These are phyloP conservation scores for Kuraishia hungarica DNA, from an alignment of 805 yeast species.

Conservation along the genomic window DNA sequence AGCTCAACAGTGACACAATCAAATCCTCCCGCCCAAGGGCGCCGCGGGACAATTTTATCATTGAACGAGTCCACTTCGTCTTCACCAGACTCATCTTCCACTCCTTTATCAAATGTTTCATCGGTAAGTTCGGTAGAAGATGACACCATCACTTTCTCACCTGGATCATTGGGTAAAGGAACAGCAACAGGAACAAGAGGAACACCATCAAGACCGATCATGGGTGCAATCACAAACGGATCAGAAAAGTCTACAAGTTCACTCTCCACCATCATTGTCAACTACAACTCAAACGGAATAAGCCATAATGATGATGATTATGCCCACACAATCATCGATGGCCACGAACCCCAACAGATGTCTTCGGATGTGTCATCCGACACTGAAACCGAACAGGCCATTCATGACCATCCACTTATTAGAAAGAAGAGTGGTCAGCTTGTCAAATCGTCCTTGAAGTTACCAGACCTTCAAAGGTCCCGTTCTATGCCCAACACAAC, in stretches of 20 bases:
- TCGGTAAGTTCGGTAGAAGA: slow-evolving; percentile 3
- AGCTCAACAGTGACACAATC: background rate
- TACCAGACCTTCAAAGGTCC: slow-evolving; percentile 28
- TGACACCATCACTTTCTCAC: background rate
- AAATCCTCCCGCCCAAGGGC: background rate
- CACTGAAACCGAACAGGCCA: slow-evolving; percentile 1
- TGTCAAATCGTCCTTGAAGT: slow-evolving; percentile 38
- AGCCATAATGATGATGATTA: background rate
- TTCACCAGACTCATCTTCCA: slow-evolving; percentile 13
- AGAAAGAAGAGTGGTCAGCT: slow-evolving; percentile 48
- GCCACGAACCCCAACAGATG: background rate
- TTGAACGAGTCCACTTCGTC: slow-evolving; percentile 1
- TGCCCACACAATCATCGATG: background rate
- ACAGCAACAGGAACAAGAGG: too few species aligned
- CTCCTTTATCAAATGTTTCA: slow-evolving; percentile 19
- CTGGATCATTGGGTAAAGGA: background rate
- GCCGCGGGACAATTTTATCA: background rate
- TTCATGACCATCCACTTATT: slow-evolving; percentile 16
- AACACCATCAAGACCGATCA: too few species aligned
- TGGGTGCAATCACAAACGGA: background rate
- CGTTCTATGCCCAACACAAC: slow-evolving; percentile 41
- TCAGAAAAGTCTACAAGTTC: slow-evolving; percentile 1
- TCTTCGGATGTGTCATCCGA: slow-evolving; percentile 1
- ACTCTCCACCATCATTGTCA: slow-evolving; percentile 1
- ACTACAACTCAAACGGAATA: slow-evolving; percentile 1